Percentiles rank a stretch among this genome's conserved stretches.
These are phyloP conservation scores for Psilocybe azurescens DNA, from an alignment of 768 basidiomycete species.

Conservation along the genomic window DNA sequence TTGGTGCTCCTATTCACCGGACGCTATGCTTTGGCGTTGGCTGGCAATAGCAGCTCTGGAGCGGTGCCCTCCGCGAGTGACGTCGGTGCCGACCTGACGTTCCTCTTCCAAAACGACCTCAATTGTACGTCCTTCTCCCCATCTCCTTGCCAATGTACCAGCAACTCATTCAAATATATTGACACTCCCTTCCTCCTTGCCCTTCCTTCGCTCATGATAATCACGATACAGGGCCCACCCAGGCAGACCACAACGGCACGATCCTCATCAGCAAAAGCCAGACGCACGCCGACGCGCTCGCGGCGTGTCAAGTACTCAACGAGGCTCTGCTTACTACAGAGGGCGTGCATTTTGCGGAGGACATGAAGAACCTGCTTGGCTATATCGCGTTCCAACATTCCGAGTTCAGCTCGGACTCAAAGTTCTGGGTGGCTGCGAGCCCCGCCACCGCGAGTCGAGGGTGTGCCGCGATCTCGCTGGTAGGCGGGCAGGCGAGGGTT, in stretches of 20 bases:
- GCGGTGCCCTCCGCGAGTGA: constrained; percentile 17
- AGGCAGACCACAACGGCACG: constrained; percentile 24
- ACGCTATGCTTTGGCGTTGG: background rate
- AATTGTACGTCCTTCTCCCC: constrained; percentile 29
- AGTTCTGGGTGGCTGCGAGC: constrained; percentile 25
- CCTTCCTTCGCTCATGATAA: background rate
- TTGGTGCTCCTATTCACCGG: background rate
- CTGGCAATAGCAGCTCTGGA: background rate
- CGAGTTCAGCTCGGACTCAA: constrained; percentile 7
- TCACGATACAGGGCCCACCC: constrained; percentile 24
- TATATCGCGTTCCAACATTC: constrained; percentile 19
- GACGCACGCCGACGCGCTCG: constrained; percentile 20
- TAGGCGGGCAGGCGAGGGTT: constrained; percentile 9
- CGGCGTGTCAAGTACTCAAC: constrained; percentile 24
- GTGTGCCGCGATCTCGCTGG: constrained; percentile 25
- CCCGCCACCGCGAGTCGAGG: constrained; percentile 4
- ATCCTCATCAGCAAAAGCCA: constrained; percentile 20
- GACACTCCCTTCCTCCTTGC: background rate
- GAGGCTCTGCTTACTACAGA: constrained; percentile 25
- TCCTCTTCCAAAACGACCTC: constrained; percentile 39
- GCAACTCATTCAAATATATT: background rate
- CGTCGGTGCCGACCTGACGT: constrained; percentile 29
- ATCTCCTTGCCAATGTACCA: too few species aligned
- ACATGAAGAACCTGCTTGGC: constrained; percentile 20
- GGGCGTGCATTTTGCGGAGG: constrained; percentile 25